phyloP scores from a whole-genome alignment of 129 eudicot genomes.

The Tanacetum coccineum region DNA sequence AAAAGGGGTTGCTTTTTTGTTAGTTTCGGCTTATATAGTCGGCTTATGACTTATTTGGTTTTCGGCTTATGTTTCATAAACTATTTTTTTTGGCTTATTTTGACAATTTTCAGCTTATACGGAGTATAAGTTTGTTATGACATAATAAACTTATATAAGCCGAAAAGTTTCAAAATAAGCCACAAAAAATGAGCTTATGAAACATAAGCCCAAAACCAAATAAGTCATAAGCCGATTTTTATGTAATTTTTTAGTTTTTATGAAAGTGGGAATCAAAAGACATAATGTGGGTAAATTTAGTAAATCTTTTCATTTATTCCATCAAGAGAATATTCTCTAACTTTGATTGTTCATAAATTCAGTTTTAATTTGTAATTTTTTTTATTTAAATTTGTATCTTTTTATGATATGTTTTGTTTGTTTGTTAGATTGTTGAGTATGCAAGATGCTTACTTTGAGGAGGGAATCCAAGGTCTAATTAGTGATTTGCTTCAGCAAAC shows the following conservation, averaged over 20 bases:
- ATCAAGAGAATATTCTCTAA: conserved; percentile 24
- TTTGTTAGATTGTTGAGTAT: conserved; percentile 62
- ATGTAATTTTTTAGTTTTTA: conserved; percentile 6
- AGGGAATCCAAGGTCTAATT: conserved; percentile 43
- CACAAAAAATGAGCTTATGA: too few species aligned
- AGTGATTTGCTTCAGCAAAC: conserved; percentile 64
- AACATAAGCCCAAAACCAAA: too few species aligned
- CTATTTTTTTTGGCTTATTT: too few species aligned
- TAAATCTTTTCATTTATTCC: conserved; percentile 31
- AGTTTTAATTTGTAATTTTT: background rate
- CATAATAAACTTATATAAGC: too few species aligned
- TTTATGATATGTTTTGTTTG: conserved; percentile 3
- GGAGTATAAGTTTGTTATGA: too few species aligned
- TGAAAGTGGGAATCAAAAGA: conserved; percentile 29
- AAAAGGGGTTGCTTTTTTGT: background rate
- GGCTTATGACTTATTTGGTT: too few species aligned
- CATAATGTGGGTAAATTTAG: conserved; percentile 33
- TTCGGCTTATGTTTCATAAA: too few species aligned
- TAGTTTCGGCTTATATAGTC: too few species aligned
- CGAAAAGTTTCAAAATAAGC: too few species aligned
- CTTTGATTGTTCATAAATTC: conserved; percentile 25
- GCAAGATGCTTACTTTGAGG: conserved; percentile 77
- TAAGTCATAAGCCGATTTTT: too few species aligned
- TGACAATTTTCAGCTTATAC: too few species aligned
- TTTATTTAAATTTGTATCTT: conserved; percentile 10